These are phyloP conservation scores for Alloteropsis semialata DNA, from an alignment of 176 grass and related monocot species.

Conservation along the genomic window DNA sequence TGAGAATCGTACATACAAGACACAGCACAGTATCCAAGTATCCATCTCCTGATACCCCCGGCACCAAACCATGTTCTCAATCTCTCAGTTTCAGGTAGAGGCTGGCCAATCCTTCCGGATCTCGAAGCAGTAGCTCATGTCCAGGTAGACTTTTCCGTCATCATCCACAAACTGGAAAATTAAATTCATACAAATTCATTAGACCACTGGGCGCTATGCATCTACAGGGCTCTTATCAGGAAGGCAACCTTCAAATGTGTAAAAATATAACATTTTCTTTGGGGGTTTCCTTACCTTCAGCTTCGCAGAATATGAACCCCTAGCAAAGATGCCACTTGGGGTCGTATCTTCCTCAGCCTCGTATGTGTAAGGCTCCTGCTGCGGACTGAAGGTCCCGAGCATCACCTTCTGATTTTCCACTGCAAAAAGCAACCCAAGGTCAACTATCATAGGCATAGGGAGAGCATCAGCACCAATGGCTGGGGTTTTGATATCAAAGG, in stretches of 20 bases:
- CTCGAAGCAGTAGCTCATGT: constrained; percentile 56
- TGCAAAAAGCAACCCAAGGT: neutral
- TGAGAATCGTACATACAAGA: neutral
- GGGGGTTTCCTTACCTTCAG: constrained; percentile 30
- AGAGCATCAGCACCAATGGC: neutral
- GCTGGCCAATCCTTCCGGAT: constrained; percentile 48
- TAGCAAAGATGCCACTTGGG: constrained; percentile 45
- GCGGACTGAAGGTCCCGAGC: constrained; percentile 60
- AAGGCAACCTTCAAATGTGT: neutral
- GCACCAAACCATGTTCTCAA: neutral
- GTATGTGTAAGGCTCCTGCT: constrained; percentile 49
- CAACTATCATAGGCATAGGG: neutral
- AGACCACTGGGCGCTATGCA: neutral
- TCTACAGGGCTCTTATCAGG: neutral
- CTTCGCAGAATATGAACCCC: constrained; percentile 48
- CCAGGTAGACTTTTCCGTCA: constrained; percentile 59
- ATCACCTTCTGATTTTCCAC: constrained; percentile 60
- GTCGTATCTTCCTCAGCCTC: constrained; percentile 58
- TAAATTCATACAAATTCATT: neutral
- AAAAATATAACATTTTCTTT: neutral
- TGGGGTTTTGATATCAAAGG: neutral
- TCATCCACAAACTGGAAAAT: constrained; percentile 55
- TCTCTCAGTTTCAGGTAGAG: neutral
- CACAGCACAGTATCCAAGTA: neutral
- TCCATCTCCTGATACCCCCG: neutral